A percentile compares a stretch with the other conserved stretches of the same genome.
Evolutionary conservation across 495 filamentous ascomycete genomes (phyloP).

Genomic region (Hypoxylon fragiforme): DNA sequence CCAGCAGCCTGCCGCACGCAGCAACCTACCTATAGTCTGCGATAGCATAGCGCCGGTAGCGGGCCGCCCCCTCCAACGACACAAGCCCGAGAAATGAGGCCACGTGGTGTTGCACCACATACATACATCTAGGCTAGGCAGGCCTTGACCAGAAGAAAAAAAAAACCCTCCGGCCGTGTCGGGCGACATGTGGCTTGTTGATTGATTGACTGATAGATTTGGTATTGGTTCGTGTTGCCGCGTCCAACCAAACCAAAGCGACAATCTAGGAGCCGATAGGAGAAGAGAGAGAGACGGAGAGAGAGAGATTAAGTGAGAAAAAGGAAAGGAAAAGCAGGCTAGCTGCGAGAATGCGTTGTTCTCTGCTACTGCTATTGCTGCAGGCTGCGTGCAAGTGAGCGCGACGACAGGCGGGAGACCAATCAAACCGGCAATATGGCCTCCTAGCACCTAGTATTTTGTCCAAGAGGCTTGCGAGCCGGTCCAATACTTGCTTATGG

Average conservation of each 20-base stretch:
- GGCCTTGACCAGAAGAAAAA: conserved; percentile 1
- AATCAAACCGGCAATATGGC: conserved; percentile 2
- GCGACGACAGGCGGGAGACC: conserved; percentile 3
- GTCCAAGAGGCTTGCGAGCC: conserved; percentile 5
- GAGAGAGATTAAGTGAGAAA: too few species aligned
- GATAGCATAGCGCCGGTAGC: not conserved
- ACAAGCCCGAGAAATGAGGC: conserved; percentile 2
- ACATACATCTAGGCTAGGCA: too few species aligned
- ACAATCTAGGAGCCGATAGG: too few species aligned
- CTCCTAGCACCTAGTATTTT: not conserved
- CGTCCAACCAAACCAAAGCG: too few species aligned
- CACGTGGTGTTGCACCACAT: conserved; percentile 1
- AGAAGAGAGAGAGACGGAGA: too few species aligned
- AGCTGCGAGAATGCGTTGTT: conserved; percentile 28
- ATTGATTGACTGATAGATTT: too few species aligned
- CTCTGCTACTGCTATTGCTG: too few species aligned
- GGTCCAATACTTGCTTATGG: not conserved
- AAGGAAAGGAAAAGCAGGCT: conserved; percentile 3
- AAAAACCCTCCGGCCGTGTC: too few species aligned
- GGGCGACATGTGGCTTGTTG: too few species aligned
- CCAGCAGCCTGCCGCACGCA: too few species aligned
- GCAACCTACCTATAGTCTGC: too few species aligned
- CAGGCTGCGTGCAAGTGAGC: conserved; percentile 12
- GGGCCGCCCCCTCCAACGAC: not conserved
- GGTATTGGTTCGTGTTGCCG: too few species aligned